phyloP scores from a whole-genome alignment of 257 asterid species.

The Vinca minor region DNA sequence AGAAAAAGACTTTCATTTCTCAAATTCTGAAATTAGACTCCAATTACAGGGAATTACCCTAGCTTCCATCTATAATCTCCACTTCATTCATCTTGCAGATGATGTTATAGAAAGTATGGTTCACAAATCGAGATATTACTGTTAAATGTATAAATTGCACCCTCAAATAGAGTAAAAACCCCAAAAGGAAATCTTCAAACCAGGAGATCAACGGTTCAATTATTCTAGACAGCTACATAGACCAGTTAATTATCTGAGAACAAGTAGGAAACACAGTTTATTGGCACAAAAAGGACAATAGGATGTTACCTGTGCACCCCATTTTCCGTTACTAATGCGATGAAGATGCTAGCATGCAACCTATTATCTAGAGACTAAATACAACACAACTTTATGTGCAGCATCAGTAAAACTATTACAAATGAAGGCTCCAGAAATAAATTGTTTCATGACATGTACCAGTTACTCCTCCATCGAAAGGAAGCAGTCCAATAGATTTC shows the following conservation, averaged over 20 bases:
- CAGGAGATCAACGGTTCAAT: not conserved
- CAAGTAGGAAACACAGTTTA: not conserved
- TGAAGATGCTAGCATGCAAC: not conserved
- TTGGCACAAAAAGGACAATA: not conserved
- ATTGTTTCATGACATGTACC: conserved; percentile 36
- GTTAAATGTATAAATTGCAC: not conserved
- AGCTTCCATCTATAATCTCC: not conserved
- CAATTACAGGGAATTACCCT: not conserved
- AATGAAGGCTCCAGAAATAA: not conserved
- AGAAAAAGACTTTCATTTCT: not conserved
- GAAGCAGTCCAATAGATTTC: conserved; percentile 82
- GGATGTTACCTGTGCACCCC: not conserved
- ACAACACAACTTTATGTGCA: not conserved
- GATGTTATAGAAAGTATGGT: not conserved
- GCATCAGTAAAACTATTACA: not conserved
- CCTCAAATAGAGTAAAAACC: not conserved
- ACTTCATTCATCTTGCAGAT: not conserved
- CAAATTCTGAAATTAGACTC: not conserved
- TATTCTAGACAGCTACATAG: not conserved
- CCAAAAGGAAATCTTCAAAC: not conserved
- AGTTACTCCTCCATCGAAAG: conserved; percentile 92
- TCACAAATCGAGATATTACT: not conserved
- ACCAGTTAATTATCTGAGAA: not conserved
- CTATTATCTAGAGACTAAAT: not conserved
- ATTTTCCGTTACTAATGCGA: not conserved